Evolutionary conservation across 2,329 filamentous ascomycete species (phyloP).

Genomic region (Dothideomycetes sp.): DNA sequence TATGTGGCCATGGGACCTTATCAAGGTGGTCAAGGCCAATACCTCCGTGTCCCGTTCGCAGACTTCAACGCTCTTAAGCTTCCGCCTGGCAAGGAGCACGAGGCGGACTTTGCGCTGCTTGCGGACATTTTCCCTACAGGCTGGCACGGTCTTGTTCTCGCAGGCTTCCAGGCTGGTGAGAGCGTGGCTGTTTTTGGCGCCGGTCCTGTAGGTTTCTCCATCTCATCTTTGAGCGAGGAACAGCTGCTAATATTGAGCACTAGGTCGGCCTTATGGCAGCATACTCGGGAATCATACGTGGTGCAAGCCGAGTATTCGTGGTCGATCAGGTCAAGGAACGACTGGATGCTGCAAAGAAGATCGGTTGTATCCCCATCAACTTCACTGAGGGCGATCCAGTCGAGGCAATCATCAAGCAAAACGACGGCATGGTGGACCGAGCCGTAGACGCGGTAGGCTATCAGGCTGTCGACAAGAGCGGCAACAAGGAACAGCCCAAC

Average conservation of each 20-base stretch:
- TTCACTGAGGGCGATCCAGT: conserved; percentile 50
- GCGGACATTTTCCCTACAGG: conserved; percentile 41
- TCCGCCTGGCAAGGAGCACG: conserved; percentile 49
- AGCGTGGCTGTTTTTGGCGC: conserved; percentile 55
- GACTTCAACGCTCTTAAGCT: conserved; percentile 56
- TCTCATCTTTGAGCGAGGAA: not conserved
- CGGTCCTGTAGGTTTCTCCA: conserved; percentile 38
- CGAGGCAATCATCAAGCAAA: conserved; percentile 47
- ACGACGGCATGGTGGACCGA: conserved; percentile 50
- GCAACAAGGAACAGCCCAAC: conserved; percentile 49
- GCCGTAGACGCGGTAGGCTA: conserved; percentile 57
- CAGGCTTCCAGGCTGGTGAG: conserved; percentile 50
- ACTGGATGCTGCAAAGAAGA: conserved; percentile 47
- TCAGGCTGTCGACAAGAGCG: conserved; percentile 46
- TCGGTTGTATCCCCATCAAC: conserved; percentile 50
- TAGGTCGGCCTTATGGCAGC: conserved; percentile 50
- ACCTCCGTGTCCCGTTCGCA: conserved; percentile 53
- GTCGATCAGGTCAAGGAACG: conserved; percentile 53
- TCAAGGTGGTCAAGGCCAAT: conserved; percentile 51
- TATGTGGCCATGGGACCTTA: conserved; percentile 38
- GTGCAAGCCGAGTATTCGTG: conserved; percentile 50
- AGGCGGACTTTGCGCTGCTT: conserved; percentile 46
- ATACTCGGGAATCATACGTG: conserved; percentile 50
- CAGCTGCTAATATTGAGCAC: not conserved
- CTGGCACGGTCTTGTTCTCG: conserved; percentile 47